Conservation (phyloP, 192 early-diverging fungal genomes). For the Linnemannia exigua region DNA sequence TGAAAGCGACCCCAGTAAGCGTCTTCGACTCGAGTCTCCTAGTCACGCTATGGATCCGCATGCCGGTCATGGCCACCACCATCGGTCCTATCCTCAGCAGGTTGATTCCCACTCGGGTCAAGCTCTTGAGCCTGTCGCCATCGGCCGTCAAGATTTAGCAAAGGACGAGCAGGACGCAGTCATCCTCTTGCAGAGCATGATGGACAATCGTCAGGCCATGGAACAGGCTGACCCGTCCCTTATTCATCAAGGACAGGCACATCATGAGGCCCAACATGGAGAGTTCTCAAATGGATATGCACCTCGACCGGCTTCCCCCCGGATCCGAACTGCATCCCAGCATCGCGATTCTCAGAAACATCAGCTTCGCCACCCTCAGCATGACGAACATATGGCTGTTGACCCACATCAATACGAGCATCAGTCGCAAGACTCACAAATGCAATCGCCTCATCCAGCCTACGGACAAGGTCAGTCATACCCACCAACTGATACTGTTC, state of each 20-base stretch:
- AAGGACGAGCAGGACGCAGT: slow-evolving; percentile 33
- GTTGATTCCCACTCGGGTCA: not conserved
- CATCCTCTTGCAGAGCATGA: slow-evolving; percentile 41
- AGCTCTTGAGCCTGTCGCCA: not conserved
- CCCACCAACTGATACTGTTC: not conserved
- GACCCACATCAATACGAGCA: not conserved
- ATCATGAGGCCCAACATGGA: not conserved
- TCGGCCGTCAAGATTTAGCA: slow-evolving; percentile 14
- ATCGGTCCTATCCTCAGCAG: not conserved
- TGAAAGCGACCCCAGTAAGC: slow-evolving; percentile 16
- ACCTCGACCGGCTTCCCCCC: not conserved
- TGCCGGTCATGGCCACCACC: slow-evolving; percentile 13
- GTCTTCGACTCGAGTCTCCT: slow-evolving; percentile 9
- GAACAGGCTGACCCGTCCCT: slow-evolving; percentile 9
- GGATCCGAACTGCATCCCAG: not conserved
- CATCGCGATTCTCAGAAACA: slow-evolving; percentile 4
- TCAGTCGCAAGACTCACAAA: not conserved
- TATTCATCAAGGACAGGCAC: slow-evolving; percentile 9
- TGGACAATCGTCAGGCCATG: slow-evolving; percentile 23
- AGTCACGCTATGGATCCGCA: slow-evolving; percentile 6
- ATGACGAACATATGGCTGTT: not conserved
- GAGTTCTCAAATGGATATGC: not conserved
- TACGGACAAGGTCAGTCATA: not conserved
- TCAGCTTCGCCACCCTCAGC: not conserved
- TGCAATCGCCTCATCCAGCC: not conserved